phyloP scores from a whole-genome alignment of 208 protist genomes.

The Herpetomonas samuelpessoai region DNA sequence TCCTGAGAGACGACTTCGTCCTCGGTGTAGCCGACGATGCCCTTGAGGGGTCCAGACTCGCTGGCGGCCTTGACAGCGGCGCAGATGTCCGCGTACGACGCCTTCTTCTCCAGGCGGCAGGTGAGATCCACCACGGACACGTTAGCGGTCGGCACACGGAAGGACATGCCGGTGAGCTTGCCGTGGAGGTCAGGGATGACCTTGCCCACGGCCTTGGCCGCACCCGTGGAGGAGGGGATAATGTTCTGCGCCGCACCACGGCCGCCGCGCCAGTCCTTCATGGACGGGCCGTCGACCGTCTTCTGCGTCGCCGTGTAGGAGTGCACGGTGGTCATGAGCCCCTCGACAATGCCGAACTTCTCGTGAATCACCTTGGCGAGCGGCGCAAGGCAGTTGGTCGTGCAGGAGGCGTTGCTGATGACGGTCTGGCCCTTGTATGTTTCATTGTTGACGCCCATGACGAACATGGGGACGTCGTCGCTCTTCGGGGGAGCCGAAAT shows the following conservation, averaged over 20 bases:
- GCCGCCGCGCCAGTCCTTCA: constrained; percentile 96
- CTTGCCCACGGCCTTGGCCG: constrained; percentile 98
- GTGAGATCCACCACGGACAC: constrained; percentile 50
- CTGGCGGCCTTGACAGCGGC: constrained; percentile 29
- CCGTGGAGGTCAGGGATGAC: constrained; percentile 81
- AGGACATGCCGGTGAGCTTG: constrained; percentile 93
- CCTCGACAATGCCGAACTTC: constrained; percentile 95
- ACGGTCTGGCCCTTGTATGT: constrained; percentile 84
- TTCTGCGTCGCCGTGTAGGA: constrained; percentile 98
- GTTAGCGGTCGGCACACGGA: constrained; percentile 94
- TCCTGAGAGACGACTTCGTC: constrained; percentile 96
- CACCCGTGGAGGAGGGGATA: constrained; percentile 98
- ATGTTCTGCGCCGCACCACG: constrained; percentile 95
- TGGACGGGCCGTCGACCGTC: constrained; percentile 93
- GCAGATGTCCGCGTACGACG: constrained; percentile 41
- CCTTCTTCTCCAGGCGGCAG: constrained; percentile 26
- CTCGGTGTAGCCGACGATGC: constrained; percentile 96
- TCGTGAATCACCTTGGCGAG: constrained; percentile 95
- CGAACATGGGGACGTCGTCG: constrained; percentile 96
- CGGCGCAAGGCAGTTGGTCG: constrained; percentile 99
- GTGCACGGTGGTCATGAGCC: constrained; percentile 99
- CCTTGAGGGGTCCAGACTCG: constrained; percentile 83
- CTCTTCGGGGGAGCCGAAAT: constrained; percentile 97
- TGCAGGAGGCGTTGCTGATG: constrained; percentile 98
- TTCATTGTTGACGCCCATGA: constrained; percentile 95